These are phyloP conservation scores for Goffeauzyma gilvescens DNA, from an alignment of 768 basidiomycete genomes.

Conservation along the genomic window DNA sequence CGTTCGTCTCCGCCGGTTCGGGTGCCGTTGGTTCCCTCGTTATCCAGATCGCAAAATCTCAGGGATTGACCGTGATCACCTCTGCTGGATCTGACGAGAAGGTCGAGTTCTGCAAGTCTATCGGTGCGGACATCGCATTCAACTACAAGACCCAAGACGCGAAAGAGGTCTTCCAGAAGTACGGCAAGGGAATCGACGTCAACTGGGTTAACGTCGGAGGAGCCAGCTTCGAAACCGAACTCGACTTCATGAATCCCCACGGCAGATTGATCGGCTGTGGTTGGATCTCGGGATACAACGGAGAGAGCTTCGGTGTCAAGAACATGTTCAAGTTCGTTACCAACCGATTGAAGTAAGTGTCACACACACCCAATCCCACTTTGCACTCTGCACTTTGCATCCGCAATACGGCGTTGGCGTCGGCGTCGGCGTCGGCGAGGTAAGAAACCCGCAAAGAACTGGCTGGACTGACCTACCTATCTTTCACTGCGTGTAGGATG, in stretches of 20 bases:
- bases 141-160: constrained; percentile 40
- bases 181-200: constrained; percentile 42
- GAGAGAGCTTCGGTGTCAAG: constrained; percentile 13
- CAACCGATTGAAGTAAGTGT: constrained; percentile 13
- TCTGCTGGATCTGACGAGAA: constrained; percentile 59
- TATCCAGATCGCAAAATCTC: constrained; percentile 36
- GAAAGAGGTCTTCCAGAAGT: constrained; percentile 38
- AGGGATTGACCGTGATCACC: constrained; percentile 46
- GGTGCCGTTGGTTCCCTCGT: constrained; percentile 47
- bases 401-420: background rate
- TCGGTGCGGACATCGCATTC: constrained; percentile 15
- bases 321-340: constrained; percentile 16
- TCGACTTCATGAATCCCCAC: constrained; percentile 14
- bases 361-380: background rate
- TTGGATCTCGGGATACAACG: constrained; percentile 13
- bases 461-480: too few relatives aligned
- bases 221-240: constrained; percentile 19
- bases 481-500: background rate
- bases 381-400: too few relatives aligned
- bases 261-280: constrained; percentile 20
- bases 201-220: constrained; percentile 33
- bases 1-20: constrained; percentile 38
- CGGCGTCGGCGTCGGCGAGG: background rate
- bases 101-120: constrained; percentile 32
- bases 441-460: too few relatives aligned